A percentile compares a stretch with the other conserved stretches of the same genome.
Evolutionary conservation across 805 yeast species (phyloP).

Genomic region (Zygoascus tannicola): DNA sequence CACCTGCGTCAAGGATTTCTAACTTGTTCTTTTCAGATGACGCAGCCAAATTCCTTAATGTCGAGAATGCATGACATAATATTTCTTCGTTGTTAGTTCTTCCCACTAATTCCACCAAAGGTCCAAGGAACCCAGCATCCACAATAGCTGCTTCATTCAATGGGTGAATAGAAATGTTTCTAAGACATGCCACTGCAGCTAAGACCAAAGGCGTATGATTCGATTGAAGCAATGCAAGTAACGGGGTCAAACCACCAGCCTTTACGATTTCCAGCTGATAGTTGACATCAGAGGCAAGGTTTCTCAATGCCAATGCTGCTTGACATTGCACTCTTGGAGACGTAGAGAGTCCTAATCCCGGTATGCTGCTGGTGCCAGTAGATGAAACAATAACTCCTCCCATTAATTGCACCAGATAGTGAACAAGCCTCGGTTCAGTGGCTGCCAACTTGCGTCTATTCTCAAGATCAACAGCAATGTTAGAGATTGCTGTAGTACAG

Average conservation of each 20-base stretch:
- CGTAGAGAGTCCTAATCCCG: slow-evolving; percentile 37
- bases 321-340: slow-evolving; percentile 96
- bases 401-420: slow-evolving; percentile 83
- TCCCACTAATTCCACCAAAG: slow-evolving; percentile 67
- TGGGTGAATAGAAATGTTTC: slow-evolving; percentile 95
- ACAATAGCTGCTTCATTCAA: slow-evolving; percentile 90
- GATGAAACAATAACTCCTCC: too few species aligned
- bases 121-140: slow-evolving; percentile 92
- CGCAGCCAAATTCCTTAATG: slow-evolving; percentile 92
- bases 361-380: background rate
- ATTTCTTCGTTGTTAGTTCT: slow-evolving; percentile 88
- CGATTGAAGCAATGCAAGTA: slow-evolving; percentile 82
- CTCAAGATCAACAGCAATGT: slow-evolving; percentile 91
- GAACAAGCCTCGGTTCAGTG: slow-evolving; percentile 86
- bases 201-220: slow-evolving; percentile 84
- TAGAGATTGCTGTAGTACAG: slow-evolving; percentile 94
- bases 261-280: slow-evolving; percentile 94
- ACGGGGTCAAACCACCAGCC: slow-evolving; percentile 89
- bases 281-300: slow-evolving; percentile 90
- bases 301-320: slow-evolving; percentile 92
- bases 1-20: slow-evolving; percentile 89
- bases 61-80: slow-evolving; percentile 96
- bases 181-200: slow-evolving; percentile 96
- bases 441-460: slow-evolving; percentile 82
- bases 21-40: slow-evolving; percentile 86